Percentiles rank a stretch among this genome's conserved stretches.
phyloP scores from a whole-genome alignment of 2,329 filamentous ascomycete genomes.

The Aspergillus floridensis region DNA sequence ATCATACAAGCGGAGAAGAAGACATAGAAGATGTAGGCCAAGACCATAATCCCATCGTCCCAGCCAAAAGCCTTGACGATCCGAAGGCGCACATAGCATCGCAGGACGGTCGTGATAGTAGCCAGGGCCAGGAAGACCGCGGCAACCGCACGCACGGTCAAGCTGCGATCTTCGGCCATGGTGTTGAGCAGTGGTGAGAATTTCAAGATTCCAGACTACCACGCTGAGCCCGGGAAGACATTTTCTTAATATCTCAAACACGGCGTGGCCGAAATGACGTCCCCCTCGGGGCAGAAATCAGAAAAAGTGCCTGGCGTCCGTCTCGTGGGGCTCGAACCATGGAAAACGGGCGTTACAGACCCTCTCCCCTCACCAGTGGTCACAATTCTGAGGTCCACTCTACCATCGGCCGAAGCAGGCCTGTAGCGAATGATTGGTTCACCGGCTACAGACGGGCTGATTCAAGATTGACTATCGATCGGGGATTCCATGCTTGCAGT shows the following conservation, averaged over 20 bases:
- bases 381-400: background rate
- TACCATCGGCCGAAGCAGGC: background rate
- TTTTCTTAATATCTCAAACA: background rate
- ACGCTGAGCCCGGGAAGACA: background rate
- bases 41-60: conserved; percentile 35
- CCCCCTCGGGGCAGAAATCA: background rate
- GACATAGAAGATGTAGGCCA: conserved; percentile 20
- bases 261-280: background rate
- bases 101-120: conserved; percentile 36
- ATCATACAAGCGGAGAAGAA: conserved; percentile 23
- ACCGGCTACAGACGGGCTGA: background rate
- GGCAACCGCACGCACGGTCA: conserved; percentile 22
- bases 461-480: background rate
- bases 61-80: conserved; percentile 41
- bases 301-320: background rate
- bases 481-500: background rate
- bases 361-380: background rate
- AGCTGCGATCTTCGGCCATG: conserved; percentile 12
- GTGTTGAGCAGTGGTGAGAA: background rate
- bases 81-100: conserved; percentile 42
- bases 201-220: background rate
- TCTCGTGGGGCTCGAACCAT: background rate
- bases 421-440: background rate
- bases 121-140: conserved; percentile 43
- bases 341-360: background rate